Conservation (phyloP, 768 basidiomycete genomes). For the Fistulinella prunicolor region DNA sequence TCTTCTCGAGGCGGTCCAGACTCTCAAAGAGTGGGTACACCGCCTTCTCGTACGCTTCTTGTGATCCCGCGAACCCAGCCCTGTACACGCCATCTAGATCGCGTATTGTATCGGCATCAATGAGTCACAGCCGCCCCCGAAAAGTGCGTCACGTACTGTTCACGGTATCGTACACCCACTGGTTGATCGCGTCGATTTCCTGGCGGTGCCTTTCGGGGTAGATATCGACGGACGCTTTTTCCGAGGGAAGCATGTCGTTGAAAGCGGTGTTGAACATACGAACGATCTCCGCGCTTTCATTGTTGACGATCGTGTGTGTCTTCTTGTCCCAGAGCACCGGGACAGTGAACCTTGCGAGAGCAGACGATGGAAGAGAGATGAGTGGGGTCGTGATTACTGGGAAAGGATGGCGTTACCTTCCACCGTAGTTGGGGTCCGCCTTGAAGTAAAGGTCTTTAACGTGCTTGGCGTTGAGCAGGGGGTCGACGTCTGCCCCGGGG, state of each 20-base stretch:
- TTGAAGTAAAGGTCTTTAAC: constrained; percentile 84
- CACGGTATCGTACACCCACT: constrained; percentile 82
- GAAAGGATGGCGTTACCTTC: no score
- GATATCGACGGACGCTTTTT: constrained; percentile 64
- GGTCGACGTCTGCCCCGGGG: constrained; percentile 75
- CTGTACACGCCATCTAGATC: constrained; percentile 79
- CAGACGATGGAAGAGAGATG: no score
- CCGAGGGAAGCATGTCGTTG: constrained; percentile 64
- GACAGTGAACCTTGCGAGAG: constrained; percentile 64
- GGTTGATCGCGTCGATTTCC: constrained; percentile 83
- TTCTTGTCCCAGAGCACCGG: constrained; percentile 95
- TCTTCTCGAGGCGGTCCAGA: constrained; percentile 77
- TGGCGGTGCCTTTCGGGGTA: constrained; percentile 71
- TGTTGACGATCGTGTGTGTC: constrained; percentile 84
- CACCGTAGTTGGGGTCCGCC: constrained; percentile 66
- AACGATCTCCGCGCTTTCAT: constrained; percentile 94
- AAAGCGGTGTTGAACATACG: constrained; percentile 89
- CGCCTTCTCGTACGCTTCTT: constrained; percentile 76
- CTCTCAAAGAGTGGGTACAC: constrained; percentile 72
- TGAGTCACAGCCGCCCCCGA: no score
- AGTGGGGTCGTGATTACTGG: no score
- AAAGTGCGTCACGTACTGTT: constrained; percentile 51
- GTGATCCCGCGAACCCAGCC: constrained; percentile 80
- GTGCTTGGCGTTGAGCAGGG: constrained; percentile 63
- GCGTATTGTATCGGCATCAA: no score